Conservation (phyloP, 306 rosid genomes). For the Lupinus albus region DNA sequence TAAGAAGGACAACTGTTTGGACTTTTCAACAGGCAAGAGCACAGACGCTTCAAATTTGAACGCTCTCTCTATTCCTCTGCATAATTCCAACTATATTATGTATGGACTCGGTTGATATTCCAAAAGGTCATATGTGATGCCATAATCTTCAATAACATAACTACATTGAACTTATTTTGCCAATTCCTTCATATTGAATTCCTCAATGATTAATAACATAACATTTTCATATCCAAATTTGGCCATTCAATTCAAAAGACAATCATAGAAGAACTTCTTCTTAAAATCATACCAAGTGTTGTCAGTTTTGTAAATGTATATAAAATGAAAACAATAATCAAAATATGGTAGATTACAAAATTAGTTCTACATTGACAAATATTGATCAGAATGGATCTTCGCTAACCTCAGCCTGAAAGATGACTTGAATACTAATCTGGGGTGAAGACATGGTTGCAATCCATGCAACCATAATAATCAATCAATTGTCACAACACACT, state of each 20-base stretch:
- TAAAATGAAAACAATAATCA: not conserved
- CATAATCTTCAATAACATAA: not conserved
- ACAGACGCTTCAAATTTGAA: too few species aligned
- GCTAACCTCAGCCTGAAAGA: conserved; percentile 6
- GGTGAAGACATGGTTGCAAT: conserved; percentile 23
- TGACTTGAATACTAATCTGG: conserved; percentile 11
- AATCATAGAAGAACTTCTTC: conserved; percentile 6
- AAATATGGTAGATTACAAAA: conserved; percentile 30
- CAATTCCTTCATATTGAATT: not conserved
- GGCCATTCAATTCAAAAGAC: conserved; percentile 12
- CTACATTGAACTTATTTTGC: not conserved
- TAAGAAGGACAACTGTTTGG: too few species aligned
- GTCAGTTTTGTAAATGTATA: conserved; percentile 7
- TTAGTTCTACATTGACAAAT: conserved; percentile 36
- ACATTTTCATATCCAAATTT: not conserved
- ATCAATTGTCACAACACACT: conserved; percentile 13
- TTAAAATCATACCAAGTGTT: not conserved
- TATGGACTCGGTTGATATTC: too few species aligned
- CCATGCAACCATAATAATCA: conserved; percentile 29
- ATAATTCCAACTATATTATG: too few species aligned
- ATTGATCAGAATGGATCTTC: conserved; percentile 26
- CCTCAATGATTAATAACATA: not conserved
- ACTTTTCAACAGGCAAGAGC: too few species aligned
- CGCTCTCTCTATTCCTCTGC: too few species aligned
- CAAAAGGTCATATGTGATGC: not conserved